Conservation (phyloP, 768 basidiomycete species). For the Amanita phalloides region DNA sequence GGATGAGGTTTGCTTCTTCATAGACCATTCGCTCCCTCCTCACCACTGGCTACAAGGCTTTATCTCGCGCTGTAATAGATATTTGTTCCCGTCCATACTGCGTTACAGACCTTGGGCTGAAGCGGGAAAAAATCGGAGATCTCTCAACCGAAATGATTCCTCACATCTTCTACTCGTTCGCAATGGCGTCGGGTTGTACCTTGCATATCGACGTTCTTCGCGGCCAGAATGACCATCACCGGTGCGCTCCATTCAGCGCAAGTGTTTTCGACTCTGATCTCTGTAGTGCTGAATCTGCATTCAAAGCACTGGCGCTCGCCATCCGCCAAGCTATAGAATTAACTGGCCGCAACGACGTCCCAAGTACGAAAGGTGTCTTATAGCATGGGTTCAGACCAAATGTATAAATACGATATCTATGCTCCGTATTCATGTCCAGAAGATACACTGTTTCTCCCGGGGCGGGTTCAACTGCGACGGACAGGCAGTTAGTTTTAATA, state of each 20-base stretch:
- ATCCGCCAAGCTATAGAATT: slow-evolving; percentile 89
- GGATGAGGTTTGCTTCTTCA: slow-evolving; percentile 62
- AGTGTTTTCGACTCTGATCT: neutral
- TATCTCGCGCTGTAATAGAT: slow-evolving; percentile 93
- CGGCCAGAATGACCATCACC: slow-evolving; percentile 96
- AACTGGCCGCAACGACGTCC: slow-evolving; percentile 85
- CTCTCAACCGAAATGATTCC: slow-evolving; percentile 97
- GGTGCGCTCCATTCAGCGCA: slow-evolving; percentile 35
- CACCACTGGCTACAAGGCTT: slow-evolving; percentile 43
- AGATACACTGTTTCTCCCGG: slow-evolving; percentile 61
- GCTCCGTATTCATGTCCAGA: slow-evolving; percentile 48
- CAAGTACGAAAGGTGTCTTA: slow-evolving; percentile 94
- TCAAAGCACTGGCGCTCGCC: slow-evolving; percentile 94
- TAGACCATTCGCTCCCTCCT: slow-evolving; percentile 1
- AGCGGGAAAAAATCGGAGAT: slow-evolving; percentile 88
- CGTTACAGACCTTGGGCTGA: slow-evolving; percentile 80
- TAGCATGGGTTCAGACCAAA: slow-evolving; percentile 10
- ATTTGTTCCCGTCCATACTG: slow-evolving; percentile 97
- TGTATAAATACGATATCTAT: neutral
- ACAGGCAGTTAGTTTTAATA: neutral
- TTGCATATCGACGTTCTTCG: slow-evolving; percentile 90
- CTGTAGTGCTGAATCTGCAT: slow-evolving; percentile 86
- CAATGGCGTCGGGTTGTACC: slow-evolving; percentile 91
- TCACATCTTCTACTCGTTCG: slow-evolving; percentile 95
- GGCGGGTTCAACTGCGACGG: slow-evolving; percentile 68